Evolutionary conservation across 2,329 filamentous ascomycete genomes (phyloP).

Genomic region (Nemania abortiva): DNA sequence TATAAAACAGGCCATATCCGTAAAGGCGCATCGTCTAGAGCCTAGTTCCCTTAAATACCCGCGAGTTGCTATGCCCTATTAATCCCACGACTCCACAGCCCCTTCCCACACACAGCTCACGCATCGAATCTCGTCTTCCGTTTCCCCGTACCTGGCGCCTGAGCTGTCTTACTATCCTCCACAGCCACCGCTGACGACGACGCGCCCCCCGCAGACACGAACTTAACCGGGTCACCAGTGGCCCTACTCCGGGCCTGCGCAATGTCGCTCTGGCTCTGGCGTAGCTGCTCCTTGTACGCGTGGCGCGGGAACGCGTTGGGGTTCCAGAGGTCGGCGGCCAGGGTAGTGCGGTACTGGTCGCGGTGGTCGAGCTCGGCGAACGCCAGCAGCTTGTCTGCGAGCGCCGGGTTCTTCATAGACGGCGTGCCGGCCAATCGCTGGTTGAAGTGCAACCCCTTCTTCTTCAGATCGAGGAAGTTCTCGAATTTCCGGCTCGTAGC

Average conservation of each 20-base stretch:
- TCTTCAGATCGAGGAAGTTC: conserved; percentile 82
- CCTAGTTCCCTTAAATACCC: neutral
- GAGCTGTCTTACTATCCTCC: conserved; percentile 21
- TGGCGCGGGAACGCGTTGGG: conserved; percentile 66
- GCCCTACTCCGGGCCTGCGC: conserved; percentile 60
- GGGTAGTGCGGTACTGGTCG: conserved; percentile 75
- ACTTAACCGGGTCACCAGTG: conserved; percentile 62
- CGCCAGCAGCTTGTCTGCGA: conserved; percentile 77
- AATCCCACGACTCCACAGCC: neutral
- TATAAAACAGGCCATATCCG: neutral
- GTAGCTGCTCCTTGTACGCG: conserved; percentile 65
- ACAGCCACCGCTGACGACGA: conserved; percentile 51
- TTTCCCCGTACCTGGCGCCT: conserved; percentile 42
- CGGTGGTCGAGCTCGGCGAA: conserved; percentile 69
- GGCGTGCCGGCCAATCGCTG: conserved; percentile 74
- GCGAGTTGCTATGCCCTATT: neutral
- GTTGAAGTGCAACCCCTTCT: conserved; percentile 82
- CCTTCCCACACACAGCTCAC: conserved; percentile 34
- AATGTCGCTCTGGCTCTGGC: conserved; percentile 61
- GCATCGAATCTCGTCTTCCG: conserved; percentile 54
- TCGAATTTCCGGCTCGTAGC: conserved; percentile 74
- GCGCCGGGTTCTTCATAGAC: conserved; percentile 77
- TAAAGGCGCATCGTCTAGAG: neutral
- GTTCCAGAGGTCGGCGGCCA: conserved; percentile 69
- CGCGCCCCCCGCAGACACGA: conserved; percentile 57